Percentiles rank a stretch among this genome's conserved stretches.
phyloP scores from a whole-genome alignment of 2,329 filamentous ascomycete genomes.

The Pseudocercospora fuligena region DNA sequence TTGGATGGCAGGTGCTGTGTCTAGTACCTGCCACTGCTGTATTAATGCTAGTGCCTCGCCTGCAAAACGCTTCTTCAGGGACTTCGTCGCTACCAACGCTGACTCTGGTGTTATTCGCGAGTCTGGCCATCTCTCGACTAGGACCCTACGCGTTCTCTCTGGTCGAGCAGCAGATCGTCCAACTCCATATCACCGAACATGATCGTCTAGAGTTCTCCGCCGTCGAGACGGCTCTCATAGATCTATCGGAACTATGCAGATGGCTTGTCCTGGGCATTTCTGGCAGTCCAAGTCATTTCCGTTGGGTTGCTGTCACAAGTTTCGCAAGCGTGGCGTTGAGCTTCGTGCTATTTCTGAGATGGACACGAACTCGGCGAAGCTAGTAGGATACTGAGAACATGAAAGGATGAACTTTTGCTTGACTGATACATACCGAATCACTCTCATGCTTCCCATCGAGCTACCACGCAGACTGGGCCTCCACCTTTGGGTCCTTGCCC shows the following conservation, averaged over 20 bases:
- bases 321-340: not conserved
- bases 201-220: slow-evolving; percentile 14
- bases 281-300: slow-evolving; percentile 7
- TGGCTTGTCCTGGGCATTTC: slow-evolving; percentile 11
- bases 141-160: slow-evolving; percentile 18
- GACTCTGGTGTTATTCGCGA: slow-evolving; percentile 7
- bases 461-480: slow-evolving; percentile 5
- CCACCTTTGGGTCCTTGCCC: slow-evolving; percentile 12
- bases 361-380: not conserved
- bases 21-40: slow-evolving; percentile 12
- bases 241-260: slow-evolving; percentile 11
- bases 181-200: slow-evolving; percentile 2
- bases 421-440: not conserved
- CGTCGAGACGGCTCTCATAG: slow-evolving; percentile 15
- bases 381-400: no score
- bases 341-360: not conserved
- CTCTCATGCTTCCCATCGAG: not conserved
- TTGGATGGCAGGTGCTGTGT: slow-evolving; percentile 14
- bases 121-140: slow-evolving; percentile 11
- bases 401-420: not conserved
- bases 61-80: not conserved
- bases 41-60: not conserved
- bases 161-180: slow-evolving; percentile 19
- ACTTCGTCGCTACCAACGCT: not conserved
- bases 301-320: slow-evolving; percentile 12